Base-by-base conservation (phyloP, 495 filamentous ascomycete species). In the Pyronema omphalodes region DNA sequence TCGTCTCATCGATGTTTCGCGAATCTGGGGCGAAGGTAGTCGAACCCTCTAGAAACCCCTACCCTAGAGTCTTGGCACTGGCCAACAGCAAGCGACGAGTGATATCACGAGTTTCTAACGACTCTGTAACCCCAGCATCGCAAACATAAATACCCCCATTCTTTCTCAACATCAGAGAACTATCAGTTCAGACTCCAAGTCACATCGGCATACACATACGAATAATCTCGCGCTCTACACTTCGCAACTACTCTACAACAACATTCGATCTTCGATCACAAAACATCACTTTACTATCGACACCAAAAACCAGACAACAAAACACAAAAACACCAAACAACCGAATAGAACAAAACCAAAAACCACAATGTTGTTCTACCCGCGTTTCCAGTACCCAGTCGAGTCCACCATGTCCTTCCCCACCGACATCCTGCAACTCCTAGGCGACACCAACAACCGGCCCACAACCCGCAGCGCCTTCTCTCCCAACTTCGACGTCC, bases 401-500 rank as follows among this genome's bases (percentile, higher is more conserved):
- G 14, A 37, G 7, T 9, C 50, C 29, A 12, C 23, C 34, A 29
- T 29, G 23, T 29, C 23, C 23, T 29, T 29, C 23, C 23, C 23
- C 23, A 52, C n/a, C 19, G 35, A 35, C 56, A 55, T 33, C 45
- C 45, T 19, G 3, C 50, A 12, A 19, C 46, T 37, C 49, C 41
- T 18, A 8, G 9, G 3, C 12, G n/a, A 18, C 11, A 36, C 37
- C 23, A 53, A 59, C 37, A 60, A 59, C 36, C 50, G 34, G 29
- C 45, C 7, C 12, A 14, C 34, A 9, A 3, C 39, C n/a, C 44
- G 37, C 7, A 41, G 43, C n/a, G 68, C 74, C 45, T 88, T 86
- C 71, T 65, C 70, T 9, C 86, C 86, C 1, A 76, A 77, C 56
- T 94, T 94, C 67, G 88, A 94, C 64, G 75, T 94, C 45, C 74